Evolutionary conservation across 2,329 filamentous ascomycete genomes (phyloP).

Genomic region (Colletotrichum sp.): DNA sequence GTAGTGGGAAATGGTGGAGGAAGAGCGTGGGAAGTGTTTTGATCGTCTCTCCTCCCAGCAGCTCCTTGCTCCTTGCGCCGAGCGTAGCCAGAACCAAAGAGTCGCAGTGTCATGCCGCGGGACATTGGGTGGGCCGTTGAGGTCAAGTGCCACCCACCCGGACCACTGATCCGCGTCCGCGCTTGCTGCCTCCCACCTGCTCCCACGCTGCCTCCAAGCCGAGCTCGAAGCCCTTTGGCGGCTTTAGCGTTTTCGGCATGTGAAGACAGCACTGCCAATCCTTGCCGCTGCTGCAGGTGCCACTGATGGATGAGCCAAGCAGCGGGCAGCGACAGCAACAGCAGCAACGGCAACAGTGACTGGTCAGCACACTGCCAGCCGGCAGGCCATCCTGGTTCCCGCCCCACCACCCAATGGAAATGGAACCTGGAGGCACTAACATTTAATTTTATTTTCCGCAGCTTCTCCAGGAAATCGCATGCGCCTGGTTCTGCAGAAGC

Average conservation of each 20-base stretch:
- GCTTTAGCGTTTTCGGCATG: conserved; percentile 16
- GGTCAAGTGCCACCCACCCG: conserved; percentile 6
- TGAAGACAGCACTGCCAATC: conserved; percentile 3
- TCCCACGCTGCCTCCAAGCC: background rate
- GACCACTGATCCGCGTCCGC: background rate
- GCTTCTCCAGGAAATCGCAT: background rate
- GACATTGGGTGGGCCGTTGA: conserved; percentile 8
- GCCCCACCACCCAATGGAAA: background rate
- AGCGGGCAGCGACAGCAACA: background rate
- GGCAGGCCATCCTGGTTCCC: background rate
- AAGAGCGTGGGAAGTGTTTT: background rate
- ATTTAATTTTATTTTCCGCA: conserved; percentile 20
- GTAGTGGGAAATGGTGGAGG: background rate
- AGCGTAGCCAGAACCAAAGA: background rate
- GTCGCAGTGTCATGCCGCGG: conserved; percentile 15
- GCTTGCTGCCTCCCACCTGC: background rate
- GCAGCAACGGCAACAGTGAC: background rate
- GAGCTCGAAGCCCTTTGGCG: background rate
- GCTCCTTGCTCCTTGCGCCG: background rate
- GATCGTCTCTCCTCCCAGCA: background rate
- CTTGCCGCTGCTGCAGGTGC: background rate
- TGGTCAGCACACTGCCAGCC: background rate
- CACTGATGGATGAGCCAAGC: background rate
- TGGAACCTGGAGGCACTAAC: conserved; percentile 21
- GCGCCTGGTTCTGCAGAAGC: background rate